Conservation (phyloP, 441 rosid species). For the Jatropha podagrica region DNA sequence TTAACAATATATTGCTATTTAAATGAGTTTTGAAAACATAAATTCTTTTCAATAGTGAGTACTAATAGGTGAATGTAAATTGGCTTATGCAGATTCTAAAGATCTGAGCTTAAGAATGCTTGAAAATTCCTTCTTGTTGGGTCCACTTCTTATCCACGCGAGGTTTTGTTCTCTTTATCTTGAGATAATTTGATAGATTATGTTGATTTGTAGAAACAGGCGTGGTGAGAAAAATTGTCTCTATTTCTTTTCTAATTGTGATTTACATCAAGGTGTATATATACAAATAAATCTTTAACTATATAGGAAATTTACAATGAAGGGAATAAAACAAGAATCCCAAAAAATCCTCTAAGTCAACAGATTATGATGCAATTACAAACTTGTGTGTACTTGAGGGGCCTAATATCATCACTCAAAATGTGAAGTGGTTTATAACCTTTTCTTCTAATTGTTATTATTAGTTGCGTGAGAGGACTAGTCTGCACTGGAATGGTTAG, state of each 20-base stretch:
- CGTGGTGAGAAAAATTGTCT: too few relatives aligned
- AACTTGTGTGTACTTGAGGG: neutral
- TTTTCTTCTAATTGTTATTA: neutral
- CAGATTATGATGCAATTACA: neutral
- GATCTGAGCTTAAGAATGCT: conserved; percentile 66
- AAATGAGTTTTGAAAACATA: conserved; percentile 9
- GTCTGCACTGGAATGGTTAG: neutral
- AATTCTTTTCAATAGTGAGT: conserved; percentile 10
- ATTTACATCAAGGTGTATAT: too few relatives aligned
- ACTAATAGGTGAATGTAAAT: conserved; percentile 8
- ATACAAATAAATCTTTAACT: too few relatives aligned
- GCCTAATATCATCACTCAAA: neutral
- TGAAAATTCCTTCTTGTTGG: conserved; percentile 88
- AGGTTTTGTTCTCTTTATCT: conserved; percentile 49
- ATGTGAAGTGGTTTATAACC: neutral
- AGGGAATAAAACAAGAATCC: too few relatives aligned
- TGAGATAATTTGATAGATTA: conserved; percentile 2
- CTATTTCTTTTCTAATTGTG: too few relatives aligned
- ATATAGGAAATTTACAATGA: too few relatives aligned
- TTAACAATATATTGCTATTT: conserved; percentile 13
- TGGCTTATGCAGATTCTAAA: conserved; percentile 59
- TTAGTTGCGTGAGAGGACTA: neutral
- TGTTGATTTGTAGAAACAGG: neutral
- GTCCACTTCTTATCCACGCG: conserved; percentile 69
- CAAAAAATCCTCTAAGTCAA: too few relatives aligned